Base-by-base conservation (phyloP, 176 grass and related monocot species). In the Tillandsia fasciculata region DNA sequence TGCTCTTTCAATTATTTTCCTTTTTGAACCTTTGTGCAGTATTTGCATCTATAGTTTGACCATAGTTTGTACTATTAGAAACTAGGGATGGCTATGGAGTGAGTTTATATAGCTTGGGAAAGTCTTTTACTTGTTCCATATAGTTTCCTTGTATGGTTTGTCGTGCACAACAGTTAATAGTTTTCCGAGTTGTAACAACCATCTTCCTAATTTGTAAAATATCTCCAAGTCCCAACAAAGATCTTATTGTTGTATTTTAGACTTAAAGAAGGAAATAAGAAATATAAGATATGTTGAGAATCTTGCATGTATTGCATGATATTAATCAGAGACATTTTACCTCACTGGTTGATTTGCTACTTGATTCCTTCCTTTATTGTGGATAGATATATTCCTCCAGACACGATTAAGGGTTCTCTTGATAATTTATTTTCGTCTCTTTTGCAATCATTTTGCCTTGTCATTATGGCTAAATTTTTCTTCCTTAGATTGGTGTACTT, bases 401-500 rank as follows among this genome's bases (percentile, higher is more conserved):
- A 42, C 33, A 18, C 9, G 1, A 59, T 59, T 59, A 18, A 59
- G 54, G 15, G 20, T 17, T 59, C 20, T 8, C 5, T 59, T 9
- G 9, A 17, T 59, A 59, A 59, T 59, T 59, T 59, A 56, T 56
- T 56, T 56, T 3, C 15, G 15, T n/a, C n/a, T 20, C 15, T 18
- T 59, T 17, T 17, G 13, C 54, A 8, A 59, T 59, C 52, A 13
- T 56, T 13, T 56, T 56, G 20, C 54, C 2, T 59, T 59, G n/a
- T 59, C 54, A 59, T 59, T 13, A 59, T 59, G 2, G 2, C 12
- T 59, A 8, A 42, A 1, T 20, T 47, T 63, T 56, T 51, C 63
- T 48, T 80, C 13, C 77, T 48, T 84, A 99, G 94, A 99, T 99
- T 85, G 89, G 86, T 74, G 86, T 97, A 61, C 78, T 97, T 64